These are phyloP conservation scores for Elongisporangium prolatum DNA, from an alignment of 352 stramenopile genomes.

Conservation along the genomic window DNA sequence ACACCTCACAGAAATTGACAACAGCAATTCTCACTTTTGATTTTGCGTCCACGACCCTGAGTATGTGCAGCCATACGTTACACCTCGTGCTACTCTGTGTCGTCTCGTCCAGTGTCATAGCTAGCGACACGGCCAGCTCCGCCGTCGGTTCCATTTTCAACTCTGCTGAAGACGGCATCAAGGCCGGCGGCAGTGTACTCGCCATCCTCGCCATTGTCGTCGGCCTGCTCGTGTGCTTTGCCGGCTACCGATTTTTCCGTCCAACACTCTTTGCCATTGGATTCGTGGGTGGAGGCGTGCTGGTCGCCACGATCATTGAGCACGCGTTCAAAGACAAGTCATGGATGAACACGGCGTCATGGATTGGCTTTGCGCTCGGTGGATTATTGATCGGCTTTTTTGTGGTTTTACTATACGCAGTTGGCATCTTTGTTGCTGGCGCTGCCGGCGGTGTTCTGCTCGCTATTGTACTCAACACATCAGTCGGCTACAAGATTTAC, in stretches of 20 bases:
- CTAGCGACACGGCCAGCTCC: constrained; percentile 21
- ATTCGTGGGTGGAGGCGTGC: constrained; percentile 32
- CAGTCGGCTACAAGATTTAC: constrained; percentile 56
- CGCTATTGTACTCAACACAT: constrained; percentile 46
- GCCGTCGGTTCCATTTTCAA: constrained; percentile 40
- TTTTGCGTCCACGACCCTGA: constrained; percentile 3
- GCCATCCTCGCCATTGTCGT: constrained; percentile 27
- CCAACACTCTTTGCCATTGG: constrained; percentile 44
- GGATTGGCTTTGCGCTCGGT: constrained; percentile 50
- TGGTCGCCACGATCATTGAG: constrained; percentile 37
- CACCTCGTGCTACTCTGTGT: constrained; percentile 20
- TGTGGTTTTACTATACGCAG: constrained; percentile 41
- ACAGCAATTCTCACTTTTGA: constrained; percentile 4
- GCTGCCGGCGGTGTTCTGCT: constrained; percentile 46
- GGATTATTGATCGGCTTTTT: constrained; percentile 40
- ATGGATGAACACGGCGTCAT: constrained; percentile 50
- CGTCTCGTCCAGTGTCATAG: constrained; percentile 7
- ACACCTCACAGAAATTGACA: not conserved
- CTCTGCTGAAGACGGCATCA: constrained; percentile 25
- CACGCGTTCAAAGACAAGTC: constrained; percentile 34
- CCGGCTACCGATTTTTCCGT: constrained; percentile 65
- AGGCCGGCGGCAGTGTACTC: constrained; percentile 29
- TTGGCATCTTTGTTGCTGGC: constrained; percentile 54
- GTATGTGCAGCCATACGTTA: constrained; percentile 2
- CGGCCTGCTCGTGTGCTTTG: constrained; percentile 34